These are phyloP conservation scores for Metarhizium guizhouense DNA, from an alignment of 2,329 filamentous ascomycete genomes.

Conservation along the genomic window DNA sequence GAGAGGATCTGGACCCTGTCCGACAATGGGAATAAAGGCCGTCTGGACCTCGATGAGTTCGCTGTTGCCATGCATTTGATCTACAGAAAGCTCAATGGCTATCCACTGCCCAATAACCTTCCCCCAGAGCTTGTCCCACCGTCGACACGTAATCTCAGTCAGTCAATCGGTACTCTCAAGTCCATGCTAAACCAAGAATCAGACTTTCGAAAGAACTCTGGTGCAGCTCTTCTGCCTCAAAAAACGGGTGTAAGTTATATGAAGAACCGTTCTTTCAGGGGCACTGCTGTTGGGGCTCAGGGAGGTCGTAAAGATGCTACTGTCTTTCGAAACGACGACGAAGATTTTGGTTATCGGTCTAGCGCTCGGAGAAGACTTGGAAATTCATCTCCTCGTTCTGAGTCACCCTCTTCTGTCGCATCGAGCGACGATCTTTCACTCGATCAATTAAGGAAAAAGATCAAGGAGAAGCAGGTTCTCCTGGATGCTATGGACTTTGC, in stretches of 20 bases:
- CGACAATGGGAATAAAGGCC: conserved; percentile 88
- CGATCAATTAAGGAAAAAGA: conserved; percentile 85
- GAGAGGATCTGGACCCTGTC: conserved; percentile 92
- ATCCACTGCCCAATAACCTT: conserved; percentile 78
- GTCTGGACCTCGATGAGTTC: conserved; percentile 93
- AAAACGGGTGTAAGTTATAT: conserved; percentile 97
- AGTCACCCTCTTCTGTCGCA: conserved; percentile 58
- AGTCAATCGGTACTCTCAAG: conserved; percentile 89
- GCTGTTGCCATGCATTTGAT: conserved; percentile 99
- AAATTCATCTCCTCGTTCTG: conserved; percentile 72
- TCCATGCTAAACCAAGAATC: conserved; percentile 83
- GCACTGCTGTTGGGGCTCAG: conserved; percentile 45
- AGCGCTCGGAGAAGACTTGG: conserved; percentile 83
- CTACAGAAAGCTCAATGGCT: conserved; percentile 93
- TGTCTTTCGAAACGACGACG: conserved; percentile 93
- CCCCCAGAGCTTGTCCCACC: conserved; percentile 90
- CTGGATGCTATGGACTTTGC: conserved; percentile 94
- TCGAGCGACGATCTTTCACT: conserved; percentile 75
- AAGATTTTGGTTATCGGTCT: conserved; percentile 84
- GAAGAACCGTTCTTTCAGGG: conserved; percentile 87
- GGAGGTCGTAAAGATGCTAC: conserved; percentile 82
- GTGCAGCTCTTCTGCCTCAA: conserved; percentile 84
- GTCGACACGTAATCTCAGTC: conserved; percentile 85
- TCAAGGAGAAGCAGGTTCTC: conserved; percentile 87
- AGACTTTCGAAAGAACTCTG: conserved; percentile 78